phyloP scores from a whole-genome alignment of 805 yeast species.

The Candida koratica region DNA sequence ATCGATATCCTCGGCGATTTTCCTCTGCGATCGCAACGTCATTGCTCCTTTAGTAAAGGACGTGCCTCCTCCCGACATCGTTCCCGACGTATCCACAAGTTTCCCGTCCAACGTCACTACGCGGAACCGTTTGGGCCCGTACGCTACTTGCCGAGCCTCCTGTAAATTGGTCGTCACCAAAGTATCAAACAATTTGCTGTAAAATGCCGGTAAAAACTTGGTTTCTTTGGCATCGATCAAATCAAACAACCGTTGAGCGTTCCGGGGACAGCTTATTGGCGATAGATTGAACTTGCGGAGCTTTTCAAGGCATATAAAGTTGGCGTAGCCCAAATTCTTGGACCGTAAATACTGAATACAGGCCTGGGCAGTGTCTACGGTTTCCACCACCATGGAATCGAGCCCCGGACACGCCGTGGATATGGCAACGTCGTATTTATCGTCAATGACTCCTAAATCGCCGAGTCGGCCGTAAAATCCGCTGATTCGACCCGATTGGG shows the following conservation, averaged over 20 bases:
- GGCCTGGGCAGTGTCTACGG: constrained; percentile 55
- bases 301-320: constrained; percentile 76
- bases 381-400: constrained; percentile 90
- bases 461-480: constrained; percentile 93
- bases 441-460: constrained; percentile 86
- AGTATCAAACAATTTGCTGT: constrained; percentile 81
- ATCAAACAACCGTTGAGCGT: constrained; percentile 76
- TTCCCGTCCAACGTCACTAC: constrained; percentile 94
- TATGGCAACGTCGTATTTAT: constrained; percentile 84
- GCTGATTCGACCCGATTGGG: constrained; percentile 72
- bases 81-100: constrained; percentile 87
- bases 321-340: constrained; percentile 82
- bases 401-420: constrained; percentile 92
- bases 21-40: constrained; percentile 43
- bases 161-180: constrained; percentile 74
- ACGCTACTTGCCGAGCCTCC: constrained; percentile 86
- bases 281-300: constrained; percentile 58
- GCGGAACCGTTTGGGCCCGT: constrained; percentile 71
- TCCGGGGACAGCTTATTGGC: constrained; percentile 64
- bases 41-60: constrained; percentile 69
- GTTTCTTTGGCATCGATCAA: constrained; percentile 64
- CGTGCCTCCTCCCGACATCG: constrained; percentile 95
- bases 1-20: constrained; percentile 28
- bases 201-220: constrained; percentile 81
- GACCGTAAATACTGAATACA: constrained; percentile 78